Evolutionary conservation across 345 rosid genomes (phyloP).

Genomic region (Moricandia arvensis): DNA sequence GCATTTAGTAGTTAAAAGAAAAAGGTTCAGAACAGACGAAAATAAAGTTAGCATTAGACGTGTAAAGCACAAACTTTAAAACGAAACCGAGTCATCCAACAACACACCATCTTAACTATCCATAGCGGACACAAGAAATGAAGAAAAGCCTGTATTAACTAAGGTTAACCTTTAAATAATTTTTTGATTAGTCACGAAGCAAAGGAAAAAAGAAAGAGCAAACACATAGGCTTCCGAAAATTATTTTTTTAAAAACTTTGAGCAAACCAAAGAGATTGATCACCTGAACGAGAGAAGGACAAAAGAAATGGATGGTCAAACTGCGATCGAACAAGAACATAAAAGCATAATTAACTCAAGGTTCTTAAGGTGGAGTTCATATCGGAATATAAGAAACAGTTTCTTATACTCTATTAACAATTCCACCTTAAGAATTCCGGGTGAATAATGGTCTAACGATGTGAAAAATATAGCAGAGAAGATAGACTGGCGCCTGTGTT

Average conservation of each 20-base stretch:
- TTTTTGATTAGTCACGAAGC: background rate
- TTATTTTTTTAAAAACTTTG: background rate
- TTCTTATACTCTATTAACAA: too few species aligned
- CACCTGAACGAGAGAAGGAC: too few species aligned
- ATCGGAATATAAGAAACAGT: too few species aligned
- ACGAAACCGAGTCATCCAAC: conserved; percentile 10
- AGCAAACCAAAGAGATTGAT: background rate
- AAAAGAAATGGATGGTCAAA: too few species aligned
- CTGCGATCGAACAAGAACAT: too few species aligned
- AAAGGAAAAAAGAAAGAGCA: background rate
- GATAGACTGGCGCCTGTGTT: too few species aligned
- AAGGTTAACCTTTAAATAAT: background rate
- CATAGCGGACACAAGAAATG: background rate
- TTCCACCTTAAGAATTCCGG: too few species aligned
- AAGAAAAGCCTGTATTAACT: background rate
- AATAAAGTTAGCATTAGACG: conserved; percentile 6
- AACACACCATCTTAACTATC: background rate
- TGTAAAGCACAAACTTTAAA: conserved; percentile 27
- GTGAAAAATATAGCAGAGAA: too few species aligned
- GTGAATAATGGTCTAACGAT: too few species aligned
- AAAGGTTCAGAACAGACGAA: background rate
- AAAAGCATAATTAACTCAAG: too few species aligned
- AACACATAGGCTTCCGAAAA: background rate
- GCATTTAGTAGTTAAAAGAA: conserved; percentile 2
- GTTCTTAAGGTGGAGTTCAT: too few species aligned